A percentile compares a stretch with the other conserved stretches of the same genome.
Evolutionary conservation across 2,329 filamentous ascomycete genomes (phyloP).

Genomic region (Phaeosphaeria sp.): DNA sequence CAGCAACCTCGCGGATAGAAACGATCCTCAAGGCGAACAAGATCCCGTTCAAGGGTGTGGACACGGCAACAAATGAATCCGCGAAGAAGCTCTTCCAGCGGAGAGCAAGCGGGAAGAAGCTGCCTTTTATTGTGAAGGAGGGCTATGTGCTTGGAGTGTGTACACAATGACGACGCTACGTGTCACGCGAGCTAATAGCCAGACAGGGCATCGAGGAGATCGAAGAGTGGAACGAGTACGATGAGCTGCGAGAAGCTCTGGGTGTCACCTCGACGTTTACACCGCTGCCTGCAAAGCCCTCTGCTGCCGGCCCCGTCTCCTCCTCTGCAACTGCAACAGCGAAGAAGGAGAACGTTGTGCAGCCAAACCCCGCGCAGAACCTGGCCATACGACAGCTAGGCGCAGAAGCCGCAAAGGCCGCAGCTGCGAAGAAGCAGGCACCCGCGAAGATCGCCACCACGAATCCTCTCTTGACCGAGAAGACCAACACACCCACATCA

Average conservation of each 20-base stretch:
- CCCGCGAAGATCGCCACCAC: slow-evolving; percentile 44
- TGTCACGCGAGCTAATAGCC: slow-evolving; percentile 6
- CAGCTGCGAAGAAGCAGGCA: slow-evolving; percentile 43
- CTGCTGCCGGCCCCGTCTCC: slow-evolving; percentile 11
- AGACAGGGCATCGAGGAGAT: slow-evolving; percentile 86
- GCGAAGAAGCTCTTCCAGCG: slow-evolving; percentile 89
- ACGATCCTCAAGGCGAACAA: slow-evolving; percentile 95
- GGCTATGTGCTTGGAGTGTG: slow-evolving; percentile 84
- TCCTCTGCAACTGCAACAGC: slow-evolving; percentile 14
- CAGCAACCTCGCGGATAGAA: slow-evolving; percentile 92
- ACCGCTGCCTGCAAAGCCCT: slow-evolving; percentile 41
- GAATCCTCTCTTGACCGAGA: slow-evolving; percentile 44
- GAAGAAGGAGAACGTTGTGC: slow-evolving; percentile 34
- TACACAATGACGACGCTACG: slow-evolving; percentile 27
- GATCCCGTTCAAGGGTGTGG: slow-evolving; percentile 90
- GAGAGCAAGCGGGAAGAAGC: slow-evolving; percentile 82
- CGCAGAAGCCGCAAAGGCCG: slow-evolving; percentile 46
- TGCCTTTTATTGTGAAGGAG: slow-evolving; percentile 88
- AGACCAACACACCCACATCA: slow-evolving; percentile 35
- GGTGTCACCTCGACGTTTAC: slow-evolving; percentile 47
- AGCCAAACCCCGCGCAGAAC: slow-evolving; percentile 36
- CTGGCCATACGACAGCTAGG: slow-evolving; percentile 46
- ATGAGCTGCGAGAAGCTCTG: slow-evolving; percentile 88
- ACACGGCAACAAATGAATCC: slow-evolving; percentile 88
- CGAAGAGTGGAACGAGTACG: slow-evolving; percentile 99